Percentiles rank a stretch among this genome's conserved stretches.
Evolutionary conservation across 352 stramenopile species (phyloP).

Genomic region (Phytophthora idaei): DNA sequence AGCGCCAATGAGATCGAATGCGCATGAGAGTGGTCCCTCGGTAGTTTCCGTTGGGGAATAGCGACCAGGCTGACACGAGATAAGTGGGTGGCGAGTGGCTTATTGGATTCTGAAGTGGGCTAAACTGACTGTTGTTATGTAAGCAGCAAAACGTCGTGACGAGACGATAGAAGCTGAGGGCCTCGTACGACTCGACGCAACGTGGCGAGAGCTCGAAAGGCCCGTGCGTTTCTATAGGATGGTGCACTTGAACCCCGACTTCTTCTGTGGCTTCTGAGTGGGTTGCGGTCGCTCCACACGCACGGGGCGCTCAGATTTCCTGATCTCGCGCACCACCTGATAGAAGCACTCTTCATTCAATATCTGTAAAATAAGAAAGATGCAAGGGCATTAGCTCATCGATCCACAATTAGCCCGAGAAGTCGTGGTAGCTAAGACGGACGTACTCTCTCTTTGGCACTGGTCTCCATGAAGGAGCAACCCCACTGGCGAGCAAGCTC

Average conservation of each 20-base stretch:
- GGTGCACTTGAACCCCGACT: constrained; percentile 66
- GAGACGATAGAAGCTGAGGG: constrained; percentile 20
- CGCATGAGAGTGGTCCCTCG: too few species aligned
- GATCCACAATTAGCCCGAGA: background rate
- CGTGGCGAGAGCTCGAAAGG: constrained; percentile 23
- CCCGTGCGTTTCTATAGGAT: constrained; percentile 49
- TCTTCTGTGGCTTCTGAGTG: constrained; percentile 67
- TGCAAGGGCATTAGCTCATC: constrained; percentile 5
- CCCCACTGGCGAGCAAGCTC: constrained; percentile 76
- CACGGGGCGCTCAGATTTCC: constrained; percentile 72
- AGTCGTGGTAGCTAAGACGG: background rate
- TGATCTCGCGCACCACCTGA: constrained; percentile 88
- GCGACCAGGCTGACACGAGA: background rate
- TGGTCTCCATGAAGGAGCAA: constrained; percentile 90
- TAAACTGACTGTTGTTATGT: constrained; percentile 46
- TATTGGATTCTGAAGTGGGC: constrained; percentile 33
- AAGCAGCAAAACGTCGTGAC: constrained; percentile 39
- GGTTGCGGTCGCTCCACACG: constrained; percentile 47
- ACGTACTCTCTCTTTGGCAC: constrained; percentile 85
- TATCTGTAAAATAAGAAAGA: constrained; percentile 47
- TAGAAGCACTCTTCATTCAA: constrained; percentile 92
- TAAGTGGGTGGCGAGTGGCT: constrained; percentile 16
- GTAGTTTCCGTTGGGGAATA: background rate
- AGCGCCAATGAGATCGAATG: too few species aligned
- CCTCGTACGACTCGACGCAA: constrained; percentile 23